A percentile compares a stretch with the other conserved stretches of the same genome.
phyloP scores from a whole-genome alignment of 805 yeast genomes.

The Danielia oregonensis region DNA sequence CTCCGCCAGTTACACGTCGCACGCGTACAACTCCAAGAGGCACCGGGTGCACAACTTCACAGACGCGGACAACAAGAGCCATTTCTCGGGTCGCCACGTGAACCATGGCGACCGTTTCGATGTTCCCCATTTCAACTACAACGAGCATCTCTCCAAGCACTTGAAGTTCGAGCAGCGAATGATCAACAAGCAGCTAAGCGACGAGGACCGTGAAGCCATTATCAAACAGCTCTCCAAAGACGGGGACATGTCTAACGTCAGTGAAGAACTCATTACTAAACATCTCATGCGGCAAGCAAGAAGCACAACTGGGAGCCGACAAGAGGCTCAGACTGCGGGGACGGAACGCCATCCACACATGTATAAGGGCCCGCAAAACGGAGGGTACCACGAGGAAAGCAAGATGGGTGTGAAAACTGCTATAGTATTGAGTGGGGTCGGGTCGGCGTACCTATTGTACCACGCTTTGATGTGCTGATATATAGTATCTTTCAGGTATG shows the following conservation, averaged over 20 bases:
- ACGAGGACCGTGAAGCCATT: constrained; percentile 29
- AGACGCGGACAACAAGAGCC: constrained; percentile 11
- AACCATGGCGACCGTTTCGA: constrained; percentile 44
- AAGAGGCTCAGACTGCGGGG: background rate
- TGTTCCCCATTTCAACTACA: constrained; percentile 61
- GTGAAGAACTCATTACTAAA: constrained; percentile 40
- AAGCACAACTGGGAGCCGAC: constrained; percentile 6
- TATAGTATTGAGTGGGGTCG: constrained; percentile 30
- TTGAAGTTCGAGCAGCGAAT: constrained; percentile 45
- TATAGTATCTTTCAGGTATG: too few species aligned
- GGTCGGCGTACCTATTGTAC: constrained; percentile 27
- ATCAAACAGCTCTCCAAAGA: constrained; percentile 30
- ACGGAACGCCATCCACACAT: constrained; percentile 30
- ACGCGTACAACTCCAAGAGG: constrained; percentile 22
- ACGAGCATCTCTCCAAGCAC: constrained; percentile 50
- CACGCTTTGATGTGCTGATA: constrained; percentile 9
- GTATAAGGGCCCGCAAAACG: constrained; percentile 31
- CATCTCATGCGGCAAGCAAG: constrained; percentile 39
- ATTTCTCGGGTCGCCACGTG: constrained; percentile 33
- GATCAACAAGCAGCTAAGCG: constrained; percentile 24
- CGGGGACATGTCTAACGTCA: constrained; percentile 29
- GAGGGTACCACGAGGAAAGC: constrained; percentile 8
- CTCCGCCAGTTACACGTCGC: constrained; percentile 18
- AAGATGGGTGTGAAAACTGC: constrained; percentile 18
- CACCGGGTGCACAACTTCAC: constrained; percentile 24